phyloP scores from a whole-genome alignment of 2,329 filamentous ascomycete species.

The Botrytis fragariae region DNA sequence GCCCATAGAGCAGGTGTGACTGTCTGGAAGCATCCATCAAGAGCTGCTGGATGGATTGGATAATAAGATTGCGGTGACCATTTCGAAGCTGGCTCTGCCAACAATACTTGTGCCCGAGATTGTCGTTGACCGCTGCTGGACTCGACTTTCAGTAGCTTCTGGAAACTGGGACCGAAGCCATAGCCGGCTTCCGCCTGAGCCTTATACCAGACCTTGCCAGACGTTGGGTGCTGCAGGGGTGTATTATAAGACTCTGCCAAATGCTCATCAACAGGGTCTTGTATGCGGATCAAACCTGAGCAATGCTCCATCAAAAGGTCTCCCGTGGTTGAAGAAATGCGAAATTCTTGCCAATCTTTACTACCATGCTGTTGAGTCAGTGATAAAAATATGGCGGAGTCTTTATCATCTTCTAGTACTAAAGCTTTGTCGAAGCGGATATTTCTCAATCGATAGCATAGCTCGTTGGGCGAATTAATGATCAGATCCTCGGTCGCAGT shows the following conservation, averaged over 20 bases:
- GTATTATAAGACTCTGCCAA: neutral
- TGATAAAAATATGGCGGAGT: neutral
- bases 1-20: conserved; percentile 28
- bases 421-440: conserved; percentile 18
- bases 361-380: neutral
- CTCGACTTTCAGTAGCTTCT: conserved; percentile 1
- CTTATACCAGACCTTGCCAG: conserved; percentile 14
- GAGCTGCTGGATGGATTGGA: conserved; percentile 37
- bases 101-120: neutral
- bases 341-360: conserved; percentile 11
- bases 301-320: conserved; percentile 9
- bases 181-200: neutral
- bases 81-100: conserved; percentile 15
- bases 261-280: neutral
- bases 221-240: conserved; percentile 6
- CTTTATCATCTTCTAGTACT: conserved; percentile 12
- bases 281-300: conserved; percentile 3
- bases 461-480: neutral
- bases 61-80: conserved; percentile 36
- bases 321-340: neutral
- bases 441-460: conserved; percentile 7
- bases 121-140: conserved; percentile 12
- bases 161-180: neutral
- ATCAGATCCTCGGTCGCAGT: neutral
- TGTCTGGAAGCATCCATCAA: conserved; percentile 39